A percentile compares a stretch with the other conserved stretches of the same genome.
phyloP scores from a whole-genome alignment of 2,329 filamentous ascomycete species.

The Coniochaeta pulveracea region DNA sequence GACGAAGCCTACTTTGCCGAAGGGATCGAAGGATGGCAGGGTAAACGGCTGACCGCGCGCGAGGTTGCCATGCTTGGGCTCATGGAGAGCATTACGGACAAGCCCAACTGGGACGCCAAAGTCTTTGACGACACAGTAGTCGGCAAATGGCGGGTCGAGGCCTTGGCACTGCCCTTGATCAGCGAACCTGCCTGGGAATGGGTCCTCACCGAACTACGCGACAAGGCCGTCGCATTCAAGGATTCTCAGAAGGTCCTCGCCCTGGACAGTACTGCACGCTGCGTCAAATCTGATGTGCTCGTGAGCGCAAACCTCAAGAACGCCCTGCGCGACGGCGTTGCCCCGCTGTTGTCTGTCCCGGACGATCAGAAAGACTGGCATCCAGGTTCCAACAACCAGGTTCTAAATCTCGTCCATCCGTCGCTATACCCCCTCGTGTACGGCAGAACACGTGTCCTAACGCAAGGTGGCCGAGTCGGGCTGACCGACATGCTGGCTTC shows the following conservation, averaged over 20 bases:
- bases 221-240: slow-evolving; percentile 7
- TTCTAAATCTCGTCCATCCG: slow-evolving; percentile 42
- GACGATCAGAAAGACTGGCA: slow-evolving; percentile 34
- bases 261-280: slow-evolving; percentile 5
- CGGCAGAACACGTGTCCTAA: slow-evolving; percentile 22
- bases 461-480: slow-evolving; percentile 1
- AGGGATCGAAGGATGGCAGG: slow-evolving; percentile 1
- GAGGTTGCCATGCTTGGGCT: slow-evolving; percentile 2
- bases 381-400: slow-evolving; percentile 33
- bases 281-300: slow-evolving; percentile 7
- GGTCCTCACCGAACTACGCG: slow-evolving; percentile 8
- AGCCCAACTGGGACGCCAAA: slow-evolving; percentile 3
- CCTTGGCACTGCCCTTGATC: slow-evolving; percentile 18
- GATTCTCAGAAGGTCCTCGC: slow-evolving; percentile 5
- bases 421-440: slow-evolving; percentile 41
- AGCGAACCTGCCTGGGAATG: slow-evolving; percentile 7
- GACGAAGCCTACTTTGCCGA: neutral
- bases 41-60: slow-evolving; percentile 3
- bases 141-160: slow-evolving; percentile 3
- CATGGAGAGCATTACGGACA: slow-evolving; percentile 5
- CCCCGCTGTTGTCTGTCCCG: slow-evolving; percentile 26
- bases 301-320: slow-evolving; percentile 5
- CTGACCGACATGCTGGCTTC: slow-evolving; percentile 2
- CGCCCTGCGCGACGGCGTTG: slow-evolving; percentile 4
- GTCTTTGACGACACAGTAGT: slow-evolving; percentile 3